A percentile compares a stretch with the other conserved stretches of the same genome.
Conservation (phyloP, 2,329 filamentous ascomycete genomes). For the Diaporthe eres region DNA sequence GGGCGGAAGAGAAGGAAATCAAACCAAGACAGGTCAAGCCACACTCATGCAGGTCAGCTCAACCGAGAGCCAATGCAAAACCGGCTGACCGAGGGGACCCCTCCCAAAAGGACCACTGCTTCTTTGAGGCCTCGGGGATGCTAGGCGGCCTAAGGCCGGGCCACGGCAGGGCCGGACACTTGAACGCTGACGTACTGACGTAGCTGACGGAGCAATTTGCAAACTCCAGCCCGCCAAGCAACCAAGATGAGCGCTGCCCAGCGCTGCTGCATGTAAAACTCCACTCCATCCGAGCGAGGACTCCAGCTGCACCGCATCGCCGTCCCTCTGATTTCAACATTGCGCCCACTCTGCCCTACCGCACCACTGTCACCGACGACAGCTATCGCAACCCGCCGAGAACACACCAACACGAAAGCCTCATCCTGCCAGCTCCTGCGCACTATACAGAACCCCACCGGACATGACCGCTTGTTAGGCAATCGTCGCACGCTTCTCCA, state of each 20-base stretch:
- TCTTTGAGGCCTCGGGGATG: constrained; percentile 15
- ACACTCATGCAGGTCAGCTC: background rate
- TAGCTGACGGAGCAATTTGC: constrained; percentile 36
- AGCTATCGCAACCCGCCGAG: background rate
- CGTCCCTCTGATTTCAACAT: constrained; percentile 16
- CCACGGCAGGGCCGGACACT: constrained; percentile 25
- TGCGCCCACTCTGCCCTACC: background rate
- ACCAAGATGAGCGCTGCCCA: constrained; percentile 23
- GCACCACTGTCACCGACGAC: constrained; percentile 3
- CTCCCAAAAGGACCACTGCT: background rate
- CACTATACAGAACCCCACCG: background rate
- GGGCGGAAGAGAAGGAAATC: background rate
- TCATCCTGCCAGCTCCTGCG: background rate
- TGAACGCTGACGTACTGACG: constrained; percentile 34
- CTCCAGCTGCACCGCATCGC: constrained; percentile 20
- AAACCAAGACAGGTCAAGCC: background rate
- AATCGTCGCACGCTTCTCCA: constrained; percentile 13
- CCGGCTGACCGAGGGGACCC: constrained; percentile 7
- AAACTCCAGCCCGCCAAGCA: constrained; percentile 34
- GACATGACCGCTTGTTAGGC: constrained; percentile 31
- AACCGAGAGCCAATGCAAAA: background rate
- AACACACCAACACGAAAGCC: background rate
- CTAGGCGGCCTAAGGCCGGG: constrained; percentile 9
- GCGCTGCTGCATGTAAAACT: constrained; percentile 25
- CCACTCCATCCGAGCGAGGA: constrained; percentile 18